Evolutionary conservation across 805 yeast species (phyloP), one percentile per base, ranked within the genome.

Genomic region (Teunomyces barrocoloradensis): DNA sequence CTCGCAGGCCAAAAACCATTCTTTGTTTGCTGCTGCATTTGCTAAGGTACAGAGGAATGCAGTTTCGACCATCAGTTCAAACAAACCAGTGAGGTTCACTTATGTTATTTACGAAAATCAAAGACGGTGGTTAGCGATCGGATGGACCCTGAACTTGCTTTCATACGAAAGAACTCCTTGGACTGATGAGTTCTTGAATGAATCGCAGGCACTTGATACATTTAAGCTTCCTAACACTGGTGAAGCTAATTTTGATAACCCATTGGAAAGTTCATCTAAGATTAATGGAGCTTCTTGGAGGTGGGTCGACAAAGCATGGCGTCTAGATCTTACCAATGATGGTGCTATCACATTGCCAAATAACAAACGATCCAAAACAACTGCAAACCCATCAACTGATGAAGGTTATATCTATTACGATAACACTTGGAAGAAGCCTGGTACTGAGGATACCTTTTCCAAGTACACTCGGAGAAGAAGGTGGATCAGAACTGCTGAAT

Each of bases 101-200:
- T 92, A 89, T 66, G 97, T 89, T 1, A 74, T 94, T 9, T 91
- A 84, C 65, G 99, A 92, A 64, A 92, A 92, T 64, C 98, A 92
- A 71, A 82, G 99, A 61, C 83, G 95, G 58, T 92, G 99, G 99
- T 75, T 92, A 34, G 98, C 97, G 11, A 88, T 92, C 57, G 99
- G 99, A 10, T 92, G 99, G 99, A 92, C 98, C 0, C 76, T 95
- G 12, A 90, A 90, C 60, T 75, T 94, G 62, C 75, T 94, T 52
- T 85, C 95, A 43, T 92, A 92, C 62, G 99, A 92, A 68, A 79
- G 99, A 61, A 84, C 96, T 0, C 85, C 98, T 3, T 92, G 98
- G 97, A 91, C 98, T 0, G 99, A 92, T 63, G 97, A 91, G 64
- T 91, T 90, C 60, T 73, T 90, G 52, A 92, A 91, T 65, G 96